Percentiles rank a stretch among this genome's conserved stretches.
phyloP scores from a whole-genome alignment of 306 rosid genomes.

The Erythrophleum fordii region DNA sequence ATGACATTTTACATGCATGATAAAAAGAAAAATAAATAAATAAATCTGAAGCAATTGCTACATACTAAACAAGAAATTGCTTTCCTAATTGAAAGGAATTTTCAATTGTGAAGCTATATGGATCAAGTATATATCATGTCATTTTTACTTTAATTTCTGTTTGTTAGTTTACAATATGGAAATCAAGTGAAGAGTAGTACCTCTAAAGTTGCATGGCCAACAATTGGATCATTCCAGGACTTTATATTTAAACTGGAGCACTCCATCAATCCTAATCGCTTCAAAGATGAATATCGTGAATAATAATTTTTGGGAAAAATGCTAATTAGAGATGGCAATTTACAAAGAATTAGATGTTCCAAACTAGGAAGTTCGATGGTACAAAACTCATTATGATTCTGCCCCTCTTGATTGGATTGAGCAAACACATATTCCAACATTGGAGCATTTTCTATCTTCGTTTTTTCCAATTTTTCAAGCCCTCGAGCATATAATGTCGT shows the following conservation, averaged over 20 bases:
- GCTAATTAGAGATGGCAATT: background rate
- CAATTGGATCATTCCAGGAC: background rate
- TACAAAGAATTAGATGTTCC: rapidly evolving
- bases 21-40: no score
- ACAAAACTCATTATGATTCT: background rate
- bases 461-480: background rate
- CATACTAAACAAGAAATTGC: no score
- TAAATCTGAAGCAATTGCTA: no score
- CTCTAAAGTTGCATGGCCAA: background rate
- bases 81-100: no score
- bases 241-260: background rate
- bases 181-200: background rate
- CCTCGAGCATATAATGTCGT: background rate
- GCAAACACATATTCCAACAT: background rate
- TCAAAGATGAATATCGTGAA: background rate
- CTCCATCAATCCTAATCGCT: rapidly evolving
- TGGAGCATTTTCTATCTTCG: background rate
- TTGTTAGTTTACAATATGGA: no score
- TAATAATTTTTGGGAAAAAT: background rate
- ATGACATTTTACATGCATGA: no score
- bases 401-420: no score
- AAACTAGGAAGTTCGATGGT: background rate
- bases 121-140: no score
- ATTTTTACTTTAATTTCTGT: no score
- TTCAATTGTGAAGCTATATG: no score